A percentile compares a stretch with the other conserved stretches of the same genome.
Conservation (phyloP, 225 moss, liverwort and hornwort species). For the Straminergon stramineum region DNA sequence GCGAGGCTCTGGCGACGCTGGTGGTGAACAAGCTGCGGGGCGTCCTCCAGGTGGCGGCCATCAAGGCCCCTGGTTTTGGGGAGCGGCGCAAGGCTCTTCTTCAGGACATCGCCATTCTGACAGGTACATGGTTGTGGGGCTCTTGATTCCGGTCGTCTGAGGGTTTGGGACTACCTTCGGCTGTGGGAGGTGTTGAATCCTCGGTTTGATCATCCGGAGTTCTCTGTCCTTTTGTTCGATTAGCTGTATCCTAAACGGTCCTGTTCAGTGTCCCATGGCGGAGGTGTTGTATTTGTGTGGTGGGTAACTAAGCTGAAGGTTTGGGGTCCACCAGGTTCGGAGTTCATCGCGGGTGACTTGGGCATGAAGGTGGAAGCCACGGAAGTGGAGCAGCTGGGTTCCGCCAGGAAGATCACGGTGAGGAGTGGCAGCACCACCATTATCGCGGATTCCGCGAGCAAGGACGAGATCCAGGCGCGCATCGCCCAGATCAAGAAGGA, state of each 20-base stretch:
- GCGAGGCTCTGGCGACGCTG: slow-evolving; percentile 90
- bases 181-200: not conserved
- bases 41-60: slow-evolving; percentile 86
- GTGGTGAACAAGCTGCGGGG: slow-evolving; percentile 96
- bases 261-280: not conserved
- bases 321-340: slow-evolving; percentile 32
- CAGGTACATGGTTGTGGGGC: not conserved
- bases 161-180: no score
- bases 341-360: slow-evolving; percentile 81
- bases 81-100: slow-evolving; percentile 97
- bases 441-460: slow-evolving; percentile 86
- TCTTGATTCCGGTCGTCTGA: no score
- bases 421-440: slow-evolving; percentile 57
- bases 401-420: slow-evolving; percentile 77
- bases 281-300: not conserved
- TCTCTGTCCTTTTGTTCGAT: not conserved
- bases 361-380: slow-evolving; percentile 68
- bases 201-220: not conserved
- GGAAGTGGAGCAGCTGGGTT: slow-evolving; percentile 73
- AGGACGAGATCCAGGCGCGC: slow-evolving; percentile 94
- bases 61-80: slow-evolving; percentile 93
- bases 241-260: not conserved
- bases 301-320: not conserved
- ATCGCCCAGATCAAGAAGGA: slow-evolving; percentile 98
- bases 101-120: slow-evolving; percentile 88